phyloP scores from a whole-genome alignment of 805 yeast genomes.

The Hanseniaspora lindneri region DNA sequence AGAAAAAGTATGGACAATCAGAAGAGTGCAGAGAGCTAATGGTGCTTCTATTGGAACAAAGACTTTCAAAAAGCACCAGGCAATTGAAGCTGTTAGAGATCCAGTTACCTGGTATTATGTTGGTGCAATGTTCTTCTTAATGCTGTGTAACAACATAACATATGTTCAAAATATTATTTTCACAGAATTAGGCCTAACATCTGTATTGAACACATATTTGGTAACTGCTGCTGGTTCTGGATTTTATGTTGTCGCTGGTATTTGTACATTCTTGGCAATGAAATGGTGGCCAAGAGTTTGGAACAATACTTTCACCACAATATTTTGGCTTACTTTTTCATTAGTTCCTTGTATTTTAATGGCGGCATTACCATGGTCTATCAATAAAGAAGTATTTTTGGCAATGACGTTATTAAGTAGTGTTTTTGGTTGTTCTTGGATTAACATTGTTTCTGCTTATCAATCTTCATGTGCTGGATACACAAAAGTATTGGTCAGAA shows the following conservation, averaged over 20 bases:
- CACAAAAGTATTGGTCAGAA: constrained; percentile 35
- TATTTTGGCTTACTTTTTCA: constrained; percentile 29
- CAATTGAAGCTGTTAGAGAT: constrained; percentile 36
- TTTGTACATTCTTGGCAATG: constrained; percentile 26
- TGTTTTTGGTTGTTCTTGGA: constrained; percentile 27
- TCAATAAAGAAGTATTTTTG: constrained; percentile 31
- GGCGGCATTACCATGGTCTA: constrained; percentile 31
- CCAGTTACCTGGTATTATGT: constrained; percentile 32
- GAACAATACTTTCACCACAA: constrained; percentile 26
- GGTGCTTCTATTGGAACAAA: constrained; percentile 36
- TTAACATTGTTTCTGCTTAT: constrained; percentile 20
- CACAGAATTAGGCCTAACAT: constrained; percentile 30
- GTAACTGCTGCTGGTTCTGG: constrained; percentile 41
- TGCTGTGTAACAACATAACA: constrained; percentile 37
- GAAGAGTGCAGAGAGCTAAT: constrained; percentile 32
- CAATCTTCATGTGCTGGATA: constrained; percentile 30
- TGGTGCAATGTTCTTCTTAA: constrained; percentile 31
- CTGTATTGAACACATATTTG: constrained; percentile 35
- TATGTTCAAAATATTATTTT: constrained; percentile 38
- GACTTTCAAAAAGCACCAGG: constrained; percentile 34
- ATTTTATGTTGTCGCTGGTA: constrained; percentile 28
- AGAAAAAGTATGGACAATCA: constrained; percentile 37
- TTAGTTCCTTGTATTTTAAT: constrained; percentile 35
- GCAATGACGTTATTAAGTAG: constrained; percentile 26
- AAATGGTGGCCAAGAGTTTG: constrained; percentile 7